Base-by-base conservation (phyloP, 371 early-diverging fungal genomes). In the Rhizopus arrhizus region DNA sequence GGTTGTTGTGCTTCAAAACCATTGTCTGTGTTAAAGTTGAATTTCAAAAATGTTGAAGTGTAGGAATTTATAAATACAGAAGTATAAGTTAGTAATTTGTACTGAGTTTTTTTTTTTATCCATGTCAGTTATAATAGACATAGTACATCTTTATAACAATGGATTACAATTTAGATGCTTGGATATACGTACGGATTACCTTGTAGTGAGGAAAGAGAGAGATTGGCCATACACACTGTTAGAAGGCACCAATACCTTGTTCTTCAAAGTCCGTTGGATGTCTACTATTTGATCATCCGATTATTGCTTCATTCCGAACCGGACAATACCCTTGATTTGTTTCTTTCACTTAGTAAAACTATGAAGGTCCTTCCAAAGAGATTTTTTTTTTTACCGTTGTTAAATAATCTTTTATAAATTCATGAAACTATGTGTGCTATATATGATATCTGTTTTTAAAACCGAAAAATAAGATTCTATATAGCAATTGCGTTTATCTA, bases 1-100 rank as follows among this genome's bases (percentile, higher is more conserved):
- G 89, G 85, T 98, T 96, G 93, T 99, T 99, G 91, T 97, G 99
- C 88, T 91, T 94, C 93, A 95, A 79, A 74, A 79, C 79, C 79
- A 79, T 79, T 59, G 63, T 73, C 75, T 78, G 53, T 78, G 53
- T 40, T 41, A 43, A 51, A 28, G 48, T 48, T 48, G 48, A 48
- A 48, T 48, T 43, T 48, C 31, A 48, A 43, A 48, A 29, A n/a
- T 10, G 48, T 48, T 9, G 29, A 48, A 28, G 28, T 22, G 22
- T 48, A 29, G 7, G 28, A 15, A 43, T 43, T 11, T 40, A 5
- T 43, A n/a, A 28, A 29, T 48, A 48, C 9, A 29, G 28, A 48
- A 16, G 33, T 50, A 48, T 50, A 41, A 28, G 32, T 42, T 48
- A 32, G 40, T 10, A 15, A 40, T 16, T 5, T 12, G 31, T 53